These are phyloP conservation scores for Rhodotorula sp. DNA, from an alignment of 1,284 basidiomycete genomes.

Conservation along the genomic window DNA sequence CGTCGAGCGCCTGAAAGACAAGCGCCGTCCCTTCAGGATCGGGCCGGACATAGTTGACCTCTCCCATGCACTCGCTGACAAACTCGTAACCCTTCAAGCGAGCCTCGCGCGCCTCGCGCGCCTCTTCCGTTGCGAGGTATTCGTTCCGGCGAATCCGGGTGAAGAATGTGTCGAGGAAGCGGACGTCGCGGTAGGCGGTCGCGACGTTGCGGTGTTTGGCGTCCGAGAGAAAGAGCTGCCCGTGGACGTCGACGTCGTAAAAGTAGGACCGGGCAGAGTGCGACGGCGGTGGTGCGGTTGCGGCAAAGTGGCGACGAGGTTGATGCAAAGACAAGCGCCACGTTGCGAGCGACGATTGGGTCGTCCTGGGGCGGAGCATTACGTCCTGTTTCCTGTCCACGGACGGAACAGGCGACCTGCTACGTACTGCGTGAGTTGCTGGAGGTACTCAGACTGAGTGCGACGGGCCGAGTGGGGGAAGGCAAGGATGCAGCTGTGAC, in stretches of 20 bases:
- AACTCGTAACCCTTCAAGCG: conserved; percentile 44
- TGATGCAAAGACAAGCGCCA: background rate
- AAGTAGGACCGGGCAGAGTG: conserved; percentile 41
- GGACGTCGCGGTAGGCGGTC: conserved; percentile 16
- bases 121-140: conserved; percentile 12
- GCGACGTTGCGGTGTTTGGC: conserved; percentile 49
- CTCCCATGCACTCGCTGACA: conserved; percentile 47
- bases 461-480: no score
- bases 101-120: conserved; percentile 19
- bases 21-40: conserved; percentile 45
- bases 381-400: no score
- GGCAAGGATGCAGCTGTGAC: no score
- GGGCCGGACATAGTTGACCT: conserved; percentile 46
- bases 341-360: no score
- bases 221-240: conserved; percentile 48
- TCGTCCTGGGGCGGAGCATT: no score
- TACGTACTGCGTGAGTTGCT: no score
- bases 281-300: background rate
- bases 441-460: no score
- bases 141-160: conserved; percentile 20
- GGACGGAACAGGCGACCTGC: no score
- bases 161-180: conserved; percentile 40
- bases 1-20: conserved; percentile 46
- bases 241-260: conserved; percentile 49
- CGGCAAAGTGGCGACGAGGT: background rate